Base-by-base conservation (phyloP, 1,284 basidiomycete genomes). In the Austropuccinia psidii region DNA sequence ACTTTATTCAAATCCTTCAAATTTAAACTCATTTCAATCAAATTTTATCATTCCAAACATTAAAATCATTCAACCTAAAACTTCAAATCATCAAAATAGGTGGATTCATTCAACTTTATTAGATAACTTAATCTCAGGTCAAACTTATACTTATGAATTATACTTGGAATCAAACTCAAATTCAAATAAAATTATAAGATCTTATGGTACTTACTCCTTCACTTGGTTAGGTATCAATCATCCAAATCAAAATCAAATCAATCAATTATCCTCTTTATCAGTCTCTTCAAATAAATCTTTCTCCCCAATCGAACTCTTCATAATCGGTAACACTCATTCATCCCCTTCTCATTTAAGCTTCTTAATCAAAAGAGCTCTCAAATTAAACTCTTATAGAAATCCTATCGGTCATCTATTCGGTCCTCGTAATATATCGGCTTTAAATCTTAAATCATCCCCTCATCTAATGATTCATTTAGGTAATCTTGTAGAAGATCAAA, bases 241-340 rank as follows among this genome's bases (percentile, higher is more conserved):
- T 67, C n/a, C 77, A 60, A 52, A 75, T 74, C 7, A 43, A 29
- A 4, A 43, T 33, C 8, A 27, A 24, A 27, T 37, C 17, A 41
- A 41, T 11, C 33, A 70, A 49, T 49, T 73, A 39, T 62, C 66
- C 15, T 62, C 55, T 24, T 39, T 65, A 31, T 41, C 60, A 13
- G 52, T 70, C 31, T 33, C 58, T 24, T 27, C 60, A 19, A 33
- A 73, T 17, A 70, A 74, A 2, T 33, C 43, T 1, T 49, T 76
- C 1, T 57, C 69, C 2, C 68, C 76, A 2, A 50, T 78, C 47
- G 73, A 77, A 61, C 35, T 78, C n/a, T 75, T 74, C 52, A 68
- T 75, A 43, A 35, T 78, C 47, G 75, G 76, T 45, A 77, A 78
- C 73, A 78, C 77, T 54, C 77, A 78, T 54, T 77, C 66, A 72